Conservation (phyloP, 805 yeast genomes). For the Jamesozyma piceae region DNA sequence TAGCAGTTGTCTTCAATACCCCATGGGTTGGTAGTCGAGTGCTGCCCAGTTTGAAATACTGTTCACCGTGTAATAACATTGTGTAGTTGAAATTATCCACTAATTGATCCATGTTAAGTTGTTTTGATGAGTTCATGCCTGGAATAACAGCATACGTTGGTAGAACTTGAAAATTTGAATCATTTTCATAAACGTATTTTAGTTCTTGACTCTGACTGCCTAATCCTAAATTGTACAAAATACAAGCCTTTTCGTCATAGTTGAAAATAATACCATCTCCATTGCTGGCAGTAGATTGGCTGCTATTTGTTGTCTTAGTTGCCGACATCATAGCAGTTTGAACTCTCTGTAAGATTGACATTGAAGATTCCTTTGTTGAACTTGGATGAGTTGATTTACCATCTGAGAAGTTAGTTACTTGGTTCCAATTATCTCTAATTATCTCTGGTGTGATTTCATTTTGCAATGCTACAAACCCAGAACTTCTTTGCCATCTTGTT, state of each 20-base stretch:
- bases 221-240: constrained; percentile 79
- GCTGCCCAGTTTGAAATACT: constrained; percentile 64
- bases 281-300: constrained; percentile 10
- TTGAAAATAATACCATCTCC: constrained; percentile 31
- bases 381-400: constrained; percentile 41
- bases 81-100: constrained; percentile 83
- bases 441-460: constrained; percentile 51
- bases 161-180: constrained; percentile 67
- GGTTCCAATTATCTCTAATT: constrained; percentile 56
- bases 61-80: constrained; percentile 90
- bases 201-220: constrained; percentile 77
- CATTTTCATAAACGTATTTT: constrained; percentile 70
- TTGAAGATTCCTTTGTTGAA: constrained; percentile 65
- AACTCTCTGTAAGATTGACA: constrained; percentile 64
- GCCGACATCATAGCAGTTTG: constrained; percentile 31
- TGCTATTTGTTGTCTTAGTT: constrained; percentile 31
- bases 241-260: constrained; percentile 61
- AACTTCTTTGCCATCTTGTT: constrained; percentile 91
- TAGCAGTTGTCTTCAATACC: constrained; percentile 47
- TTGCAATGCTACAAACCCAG: constrained; percentile 59
- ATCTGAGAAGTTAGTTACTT: constrained; percentile 54
- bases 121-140: constrained; percentile 54
- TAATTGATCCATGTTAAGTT: constrained; percentile 46
- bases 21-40: constrained; percentile 74
- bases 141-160: constrained; percentile 91